Conservation (phyloP, 352 stramenopile genomes). For the Pythium pectinolyticum region DNA sequence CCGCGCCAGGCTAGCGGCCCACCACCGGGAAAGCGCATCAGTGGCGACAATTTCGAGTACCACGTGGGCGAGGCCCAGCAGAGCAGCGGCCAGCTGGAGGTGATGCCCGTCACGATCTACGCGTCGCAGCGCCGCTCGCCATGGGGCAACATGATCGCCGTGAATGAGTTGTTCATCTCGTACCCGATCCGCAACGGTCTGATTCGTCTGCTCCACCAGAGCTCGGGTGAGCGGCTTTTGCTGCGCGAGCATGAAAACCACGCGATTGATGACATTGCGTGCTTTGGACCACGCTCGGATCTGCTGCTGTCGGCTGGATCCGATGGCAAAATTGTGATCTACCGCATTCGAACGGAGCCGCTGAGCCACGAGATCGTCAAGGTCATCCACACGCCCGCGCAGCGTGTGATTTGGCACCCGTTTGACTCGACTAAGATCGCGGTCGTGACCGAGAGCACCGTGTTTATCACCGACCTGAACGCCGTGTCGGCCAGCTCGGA, state of each 20-base stretch:
- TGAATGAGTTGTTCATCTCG: conserved; percentile 86
- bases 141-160: conserved; percentile 71
- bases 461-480: conserved; percentile 64
- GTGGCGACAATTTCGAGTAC: conserved; percentile 59
- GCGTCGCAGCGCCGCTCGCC: conserved; percentile 73
- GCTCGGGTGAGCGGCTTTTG: conserved; percentile 68
- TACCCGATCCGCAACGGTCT: conserved; percentile 85
- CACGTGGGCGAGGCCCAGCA: conserved; percentile 37
- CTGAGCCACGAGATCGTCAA: conserved; percentile 74
- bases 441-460: conserved; percentile 61
- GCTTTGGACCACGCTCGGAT: conserved; percentile 74
- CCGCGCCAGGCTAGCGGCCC: conserved; percentile 39
- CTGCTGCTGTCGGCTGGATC: conserved; percentile 65
- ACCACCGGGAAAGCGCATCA: conserved; percentile 49
- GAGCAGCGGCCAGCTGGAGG: conserved; percentile 69
- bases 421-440: conserved; percentile 73
- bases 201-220: conserved; percentile 84
- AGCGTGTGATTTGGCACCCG: conserved; percentile 83
- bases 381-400: conserved; percentile 49
- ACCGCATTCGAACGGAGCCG: conserved; percentile 62
- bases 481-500: conserved; percentile 40
- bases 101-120: conserved; percentile 84
- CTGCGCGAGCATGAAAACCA: conserved; percentile 78
- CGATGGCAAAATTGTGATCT: conserved; percentile 76
- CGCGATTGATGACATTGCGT: conserved; percentile 67